A percentile compares a stretch with the other conserved stretches of the same genome.
These are phyloP conservation scores for Neospora caninum DNA, from an alignment of 169 alveolate species.

Conservation along the genomic window DNA sequence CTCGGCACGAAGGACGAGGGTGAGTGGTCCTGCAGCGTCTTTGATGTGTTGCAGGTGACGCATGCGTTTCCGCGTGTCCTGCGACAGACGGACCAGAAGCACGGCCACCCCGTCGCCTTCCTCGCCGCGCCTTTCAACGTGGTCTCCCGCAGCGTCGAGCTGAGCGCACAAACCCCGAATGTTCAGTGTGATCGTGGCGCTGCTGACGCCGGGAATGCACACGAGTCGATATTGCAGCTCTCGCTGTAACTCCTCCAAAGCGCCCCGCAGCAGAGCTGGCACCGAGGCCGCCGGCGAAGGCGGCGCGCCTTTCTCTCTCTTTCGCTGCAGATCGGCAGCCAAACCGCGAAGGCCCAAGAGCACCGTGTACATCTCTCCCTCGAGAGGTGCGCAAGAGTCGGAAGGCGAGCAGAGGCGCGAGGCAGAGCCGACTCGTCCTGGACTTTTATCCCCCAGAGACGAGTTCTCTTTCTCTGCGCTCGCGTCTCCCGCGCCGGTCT, in stretches of 20 bases:
- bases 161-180: conserved; percentile 35
- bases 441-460: too few species aligned
- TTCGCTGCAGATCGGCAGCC: not conserved
- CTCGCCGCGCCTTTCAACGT: conserved; percentile 17
- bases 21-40: conserved; percentile 58
- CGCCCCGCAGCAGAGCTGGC: not conserved
- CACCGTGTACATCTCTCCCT: conserved; percentile 37
- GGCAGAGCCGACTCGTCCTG: too few species aligned
- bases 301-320: not conserved
- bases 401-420: too few species aligned
- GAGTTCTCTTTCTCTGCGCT: not conserved
- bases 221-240: conserved; percentile 65
- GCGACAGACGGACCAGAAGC: conserved; percentile 53
- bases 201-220: conserved; percentile 62
- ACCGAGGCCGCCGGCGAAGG: not conserved
- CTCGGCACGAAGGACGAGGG: conserved; percentile 56
- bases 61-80: conserved; percentile 38
- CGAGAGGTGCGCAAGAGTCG: not conserved
- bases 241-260: conserved; percentile 37
- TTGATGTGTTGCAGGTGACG: conserved; percentile 54
- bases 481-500: not conserved
- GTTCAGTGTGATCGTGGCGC: conserved; percentile 64
- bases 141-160: not conserved
- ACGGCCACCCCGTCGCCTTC: conserved; percentile 69
- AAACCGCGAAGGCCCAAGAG: conserved; percentile 30